Evolutionary conservation across 2,329 filamentous ascomycete genomes (phyloP).

Genomic region (Pseudogymnoascus sp.): DNA sequence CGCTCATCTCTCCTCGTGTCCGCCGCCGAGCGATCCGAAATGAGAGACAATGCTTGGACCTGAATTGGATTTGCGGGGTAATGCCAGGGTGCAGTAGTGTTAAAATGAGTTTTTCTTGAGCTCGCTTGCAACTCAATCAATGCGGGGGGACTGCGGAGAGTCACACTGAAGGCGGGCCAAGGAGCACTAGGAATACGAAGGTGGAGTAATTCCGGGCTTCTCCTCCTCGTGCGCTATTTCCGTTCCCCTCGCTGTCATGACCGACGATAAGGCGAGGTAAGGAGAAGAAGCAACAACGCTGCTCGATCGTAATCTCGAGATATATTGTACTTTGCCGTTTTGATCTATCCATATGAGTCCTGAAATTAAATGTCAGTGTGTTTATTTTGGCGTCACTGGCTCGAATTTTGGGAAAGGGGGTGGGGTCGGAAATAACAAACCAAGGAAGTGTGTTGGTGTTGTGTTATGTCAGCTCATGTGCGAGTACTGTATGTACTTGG

Average conservation of each 20-base stretch:
- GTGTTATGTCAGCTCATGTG: neutral
- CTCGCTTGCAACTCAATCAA: neutral
- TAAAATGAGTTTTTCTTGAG: neutral
- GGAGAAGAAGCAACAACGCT: neutral
- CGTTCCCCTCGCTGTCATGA: neutral
- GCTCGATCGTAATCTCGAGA: neutral
- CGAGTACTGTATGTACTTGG: neutral
- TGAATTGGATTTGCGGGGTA: slow-evolving; percentile 7
- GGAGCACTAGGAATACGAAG: neutral
- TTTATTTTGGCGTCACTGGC: neutral
- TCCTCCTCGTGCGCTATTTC: neutral
- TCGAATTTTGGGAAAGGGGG: neutral
- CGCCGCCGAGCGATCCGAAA: neutral
- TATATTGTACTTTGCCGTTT: neutral
- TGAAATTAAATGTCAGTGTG: neutral
- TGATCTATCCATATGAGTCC: neutral
- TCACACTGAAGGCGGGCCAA: neutral
- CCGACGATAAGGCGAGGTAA: too few relatives aligned
- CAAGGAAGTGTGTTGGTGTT: neutral
- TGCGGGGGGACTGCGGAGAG: neutral
- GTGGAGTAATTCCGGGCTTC: neutral
- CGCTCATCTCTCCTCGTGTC: neutral
- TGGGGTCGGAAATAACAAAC: neutral
- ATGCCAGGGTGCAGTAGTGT: neutral
- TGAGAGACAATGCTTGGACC: neutral